A percentile compares a stretch with the other conserved stretches of the same genome.
phyloP scores from a whole-genome alignment of 2,329 filamentous ascomycete species.

The Venturia aucupariae region DNA sequence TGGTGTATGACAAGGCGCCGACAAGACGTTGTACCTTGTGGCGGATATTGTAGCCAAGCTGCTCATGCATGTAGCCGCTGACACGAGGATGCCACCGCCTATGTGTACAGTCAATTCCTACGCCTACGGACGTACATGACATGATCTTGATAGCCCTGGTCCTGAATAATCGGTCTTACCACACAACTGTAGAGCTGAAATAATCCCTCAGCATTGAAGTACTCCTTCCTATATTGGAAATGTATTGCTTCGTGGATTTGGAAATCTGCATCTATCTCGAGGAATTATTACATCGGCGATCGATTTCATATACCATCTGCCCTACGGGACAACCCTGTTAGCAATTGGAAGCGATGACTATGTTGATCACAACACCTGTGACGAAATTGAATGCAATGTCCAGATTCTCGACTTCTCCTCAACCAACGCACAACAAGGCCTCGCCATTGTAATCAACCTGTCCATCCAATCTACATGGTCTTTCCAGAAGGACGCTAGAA shows the following conservation, averaged over 20 bases:
- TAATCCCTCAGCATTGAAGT: background rate
- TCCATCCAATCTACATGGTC: background rate
- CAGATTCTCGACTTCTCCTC: background rate
- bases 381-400: background rate
- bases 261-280: background rate
- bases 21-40: constrained; percentile 3
- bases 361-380: background rate
- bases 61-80: background rate
- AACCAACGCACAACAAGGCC: background rate
- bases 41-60: background rate
- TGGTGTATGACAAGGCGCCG: background rate
- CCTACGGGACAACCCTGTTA: background rate
- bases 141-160: background rate
- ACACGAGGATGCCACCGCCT: background rate
- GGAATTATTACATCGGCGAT: background rate
- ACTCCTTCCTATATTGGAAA: background rate
- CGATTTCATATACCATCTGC: background rate
- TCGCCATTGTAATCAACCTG: background rate
- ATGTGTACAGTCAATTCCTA: background rate
- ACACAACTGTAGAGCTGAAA: background rate
- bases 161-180: background rate
- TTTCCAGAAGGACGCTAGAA: background rate
- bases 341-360: background rate
- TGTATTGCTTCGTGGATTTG: background rate
- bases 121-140: background rate